Percentiles rank a stretch among this genome's conserved stretches.
These are phyloP conservation scores for Fusarium robinianum DNA, from an alignment of 2,329 filamentous ascomycete genomes.

Conservation along the genomic window DNA sequence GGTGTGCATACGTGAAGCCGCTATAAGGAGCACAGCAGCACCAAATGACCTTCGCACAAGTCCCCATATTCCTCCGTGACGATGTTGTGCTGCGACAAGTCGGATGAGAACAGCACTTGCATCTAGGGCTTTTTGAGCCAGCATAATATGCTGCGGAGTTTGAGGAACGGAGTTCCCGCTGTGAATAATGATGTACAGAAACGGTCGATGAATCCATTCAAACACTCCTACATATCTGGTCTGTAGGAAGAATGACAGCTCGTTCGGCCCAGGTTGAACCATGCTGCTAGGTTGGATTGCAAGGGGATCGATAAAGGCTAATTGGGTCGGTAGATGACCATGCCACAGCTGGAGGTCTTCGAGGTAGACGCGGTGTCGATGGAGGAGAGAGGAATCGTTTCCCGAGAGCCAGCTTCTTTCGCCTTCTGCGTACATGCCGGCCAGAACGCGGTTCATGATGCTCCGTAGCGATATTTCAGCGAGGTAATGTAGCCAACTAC, in stretches of 20 bases:
- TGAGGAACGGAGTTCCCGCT: neutral
- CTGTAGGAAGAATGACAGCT: constrained; percentile 1
- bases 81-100: neutral
- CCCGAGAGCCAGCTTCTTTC: neutral
- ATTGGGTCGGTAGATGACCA: neutral
- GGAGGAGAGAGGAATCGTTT: neutral
- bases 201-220: constrained; percentile 1
- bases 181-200: neutral
- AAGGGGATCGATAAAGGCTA: neutral
- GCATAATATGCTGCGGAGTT: neutral
- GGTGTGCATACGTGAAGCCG: neutral
- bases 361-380: neutral
- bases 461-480: neutral
- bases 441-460: constrained; percentile 1
- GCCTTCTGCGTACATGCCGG: neutral
- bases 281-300: neutral
- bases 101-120: neutral
- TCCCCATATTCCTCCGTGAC: constrained; percentile 1
- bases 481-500: constrained; percentile 1
- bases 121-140: neutral
- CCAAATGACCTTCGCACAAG: neutral
- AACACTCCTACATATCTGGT: neutral
- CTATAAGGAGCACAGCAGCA: neutral
- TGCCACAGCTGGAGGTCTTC: neutral
- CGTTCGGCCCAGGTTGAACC: neutral